Base-by-base conservation (phyloP, 345 rosid genomes). In the Zanthoxylum bungeanum region DNA sequence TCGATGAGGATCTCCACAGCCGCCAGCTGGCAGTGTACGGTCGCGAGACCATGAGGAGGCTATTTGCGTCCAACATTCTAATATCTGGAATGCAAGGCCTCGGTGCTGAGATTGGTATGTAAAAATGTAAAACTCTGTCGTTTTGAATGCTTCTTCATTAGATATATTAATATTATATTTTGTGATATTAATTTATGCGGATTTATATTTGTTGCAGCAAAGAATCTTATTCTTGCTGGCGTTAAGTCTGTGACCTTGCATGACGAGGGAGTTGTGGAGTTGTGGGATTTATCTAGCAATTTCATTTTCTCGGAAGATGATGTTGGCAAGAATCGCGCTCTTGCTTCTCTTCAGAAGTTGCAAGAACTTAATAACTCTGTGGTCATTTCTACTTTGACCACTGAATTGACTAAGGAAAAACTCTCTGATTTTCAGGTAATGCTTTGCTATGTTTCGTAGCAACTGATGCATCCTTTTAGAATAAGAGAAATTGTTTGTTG, bases 181-280 rank as follows among this genome's bases (percentile, higher is more conserved):
- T 53, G 40, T 25, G 4, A 24, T 56, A 37, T 31, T 47, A 46
- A 30, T 46, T 50, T 33, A 5, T 3, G 47, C 0, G 57, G 40
- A 31, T 50, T 66, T 40, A 14, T 60, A 33, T 37, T 72, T 71
- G 28, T 70, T 69, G 87, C 82, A 93, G 98, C 98, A 25, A 93
- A 93, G 86, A 93, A 93, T 70, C 87, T 93, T 60, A 81, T 91
- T 51, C 95, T 93, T 31, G 98, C 98, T 71, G 98, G 98, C 64
- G 98, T 91, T 61, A 93, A 93, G 87, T 93, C 98, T 0, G 89
- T 93, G 71, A 86, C 97, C 4, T 82, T 93, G 80, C 98, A 93
- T 52, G 98, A 93, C 79, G 93, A 87, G 73, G 90, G 84, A 46
- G 80, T 51, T 27, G 92, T 91, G 60, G 91, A 89, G 84, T 76